These are phyloP conservation scores for Phytophthora foliorum DNA, from an alignment of 352 stramenopile genomes.

Conservation along the genomic window DNA sequence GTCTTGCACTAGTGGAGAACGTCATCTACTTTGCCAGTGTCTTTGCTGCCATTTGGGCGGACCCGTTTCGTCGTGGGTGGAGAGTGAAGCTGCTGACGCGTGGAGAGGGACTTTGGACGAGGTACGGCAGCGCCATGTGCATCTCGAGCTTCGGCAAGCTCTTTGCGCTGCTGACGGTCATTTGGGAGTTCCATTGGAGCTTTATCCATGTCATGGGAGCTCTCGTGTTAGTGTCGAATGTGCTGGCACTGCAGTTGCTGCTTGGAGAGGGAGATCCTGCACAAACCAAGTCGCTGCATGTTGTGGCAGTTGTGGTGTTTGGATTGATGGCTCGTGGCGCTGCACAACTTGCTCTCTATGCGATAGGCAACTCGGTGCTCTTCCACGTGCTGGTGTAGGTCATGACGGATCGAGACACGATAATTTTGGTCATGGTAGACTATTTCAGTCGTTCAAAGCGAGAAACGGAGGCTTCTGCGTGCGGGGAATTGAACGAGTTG, in stretches of 20 bases:
- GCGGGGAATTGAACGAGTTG: neutral
- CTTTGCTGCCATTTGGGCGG: constrained; percentile 56
- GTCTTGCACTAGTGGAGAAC: constrained; percentile 80
- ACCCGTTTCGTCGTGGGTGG: constrained; percentile 68
- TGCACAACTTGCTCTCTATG: constrained; percentile 70
- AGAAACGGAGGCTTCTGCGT: constrained; percentile 25
- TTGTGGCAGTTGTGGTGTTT: constrained; percentile 51
- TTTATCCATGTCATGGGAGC: constrained; percentile 85
- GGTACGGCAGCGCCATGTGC: constrained; percentile 72
- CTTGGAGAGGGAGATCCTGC: constrained; percentile 59
- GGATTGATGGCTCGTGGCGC: constrained; percentile 52
- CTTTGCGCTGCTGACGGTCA: constrained; percentile 85
- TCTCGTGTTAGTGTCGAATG: constrained; percentile 80
- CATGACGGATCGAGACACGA: neutral
- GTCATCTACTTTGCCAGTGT: constrained; percentile 65
- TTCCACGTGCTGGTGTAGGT: constrained; percentile 78
- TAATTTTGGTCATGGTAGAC: constrained; percentile 27
- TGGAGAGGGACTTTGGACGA: constrained; percentile 23
- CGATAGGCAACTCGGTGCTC: constrained; percentile 74
- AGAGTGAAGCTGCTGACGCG: constrained; percentile 38
- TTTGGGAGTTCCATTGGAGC: constrained; percentile 90
- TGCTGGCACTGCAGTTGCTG: constrained; percentile 76
- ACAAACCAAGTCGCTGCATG: constrained; percentile 37
- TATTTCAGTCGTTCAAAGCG: constrained; percentile 33
- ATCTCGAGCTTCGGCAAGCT: constrained; percentile 89